Evolutionary conservation across 2,329 filamentous ascomycete species (phyloP), one percentile per base, ranked within the genome.

Genomic region (Colletotrichum chlorophyti): DNA sequence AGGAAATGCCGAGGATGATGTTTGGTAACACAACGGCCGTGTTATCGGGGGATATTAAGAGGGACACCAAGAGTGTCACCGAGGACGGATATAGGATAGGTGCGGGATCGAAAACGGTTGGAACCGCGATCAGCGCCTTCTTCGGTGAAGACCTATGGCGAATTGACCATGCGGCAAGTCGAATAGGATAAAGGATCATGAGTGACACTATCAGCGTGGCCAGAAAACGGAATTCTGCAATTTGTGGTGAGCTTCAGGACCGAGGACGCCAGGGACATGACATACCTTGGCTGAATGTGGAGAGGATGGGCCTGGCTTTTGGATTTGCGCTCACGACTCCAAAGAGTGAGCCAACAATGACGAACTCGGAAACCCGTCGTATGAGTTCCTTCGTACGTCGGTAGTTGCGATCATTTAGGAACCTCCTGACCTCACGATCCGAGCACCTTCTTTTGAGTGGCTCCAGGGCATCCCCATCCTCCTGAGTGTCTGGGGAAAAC

Each of bases 1-100:
- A 88, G 54, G 90, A 86, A 53, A 97, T 81, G 58, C 89, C 85
- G 46, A 97, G 83, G n/a, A 96, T 81, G 34, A 97, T 84, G 67
- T 95, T 97, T 2, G 90, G 88, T 7, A 96, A 75, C 17, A 97
- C 71, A 11, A 87, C 79, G 14, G 80, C 79, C 3, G 83, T 79
- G 41, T 84, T 85, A 45, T 83, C 81, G 47, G 82, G 79, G 7
- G 87, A 85, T 37, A 97, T 80, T 9, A 93, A 87, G 5, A 95
- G 77, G 1, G 93, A 87, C 24, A 95, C 89, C 41, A 93, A 80
- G 14, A 93, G 75, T 1, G 93, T 91, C 26, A 97, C 80, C 3
- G 88, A 74, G 6, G 89, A 83, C 15, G 94, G 94, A 70, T 97
- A 98, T 55, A 97, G 74, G n/a, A 97, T 80, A 10, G 93, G 91